A percentile compares a stretch with the other conserved stretches of the same genome.
These are phyloP conservation scores for Lentinula boryana DNA, from an alignment of 768 basidiomycete species.

Conservation along the genomic window DNA sequence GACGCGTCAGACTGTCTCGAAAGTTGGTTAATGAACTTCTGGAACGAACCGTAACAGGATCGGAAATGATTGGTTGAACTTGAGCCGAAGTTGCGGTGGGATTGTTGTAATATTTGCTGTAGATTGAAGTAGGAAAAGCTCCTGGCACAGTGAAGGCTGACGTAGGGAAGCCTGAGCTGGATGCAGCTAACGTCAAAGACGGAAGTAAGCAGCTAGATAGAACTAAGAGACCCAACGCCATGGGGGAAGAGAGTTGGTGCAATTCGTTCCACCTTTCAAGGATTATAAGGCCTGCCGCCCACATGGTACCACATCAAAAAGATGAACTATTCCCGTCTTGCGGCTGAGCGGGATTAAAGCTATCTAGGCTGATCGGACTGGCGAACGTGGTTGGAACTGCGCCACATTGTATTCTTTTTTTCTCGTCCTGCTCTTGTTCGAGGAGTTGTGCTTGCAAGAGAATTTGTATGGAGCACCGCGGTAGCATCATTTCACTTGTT, in stretches of 20 bases:
- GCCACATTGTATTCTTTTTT: not conserved
- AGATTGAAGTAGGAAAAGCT: constrained; percentile 59
- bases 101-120: constrained; percentile 61
- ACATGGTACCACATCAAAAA: not conserved
- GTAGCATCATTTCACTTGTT: not conserved
- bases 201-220: not conserved
- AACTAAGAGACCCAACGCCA: not conserved
- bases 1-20: not conserved
- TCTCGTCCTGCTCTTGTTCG: too few species aligned
- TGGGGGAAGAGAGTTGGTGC: not conserved
- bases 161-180: constrained; percentile 13
- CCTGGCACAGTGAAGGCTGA: constrained; percentile 57
- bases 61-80: constrained; percentile 72
- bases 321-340: not conserved
- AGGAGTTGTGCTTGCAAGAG: too few species aligned
- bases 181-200: not conserved
- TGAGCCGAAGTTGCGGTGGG: constrained; percentile 70
- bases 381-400: not conserved
- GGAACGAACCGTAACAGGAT: constrained; percentile 52
- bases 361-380: not conserved
- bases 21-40: not conserved
- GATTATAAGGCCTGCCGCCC: not conserved
- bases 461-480: too few species aligned
- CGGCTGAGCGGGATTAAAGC: not conserved
- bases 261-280: not conserved